A percentile compares a stretch with the other conserved stretches of the same genome.
These are phyloP conservation scores for Sideroxylon spinosum DNA, from an alignment of 179 eudicot genomes.

Conservation along the genomic window DNA sequence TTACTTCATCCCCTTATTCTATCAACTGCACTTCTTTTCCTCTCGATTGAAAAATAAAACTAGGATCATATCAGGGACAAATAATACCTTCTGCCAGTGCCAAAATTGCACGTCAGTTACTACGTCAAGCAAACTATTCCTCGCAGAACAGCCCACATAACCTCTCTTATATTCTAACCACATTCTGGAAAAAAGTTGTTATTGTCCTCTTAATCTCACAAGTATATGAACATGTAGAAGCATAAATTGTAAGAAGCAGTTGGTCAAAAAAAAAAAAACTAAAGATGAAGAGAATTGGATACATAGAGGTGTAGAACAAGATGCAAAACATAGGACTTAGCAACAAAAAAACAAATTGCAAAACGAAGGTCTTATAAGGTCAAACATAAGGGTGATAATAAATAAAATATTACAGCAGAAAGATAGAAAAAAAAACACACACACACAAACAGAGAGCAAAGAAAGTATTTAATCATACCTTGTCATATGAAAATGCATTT, in stretches of 20 bases:
- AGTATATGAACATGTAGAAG: neutral
- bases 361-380: neutral
- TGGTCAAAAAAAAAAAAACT: neutral
- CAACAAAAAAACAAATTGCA: neutral
- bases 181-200: neutral
- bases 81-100: neutral
- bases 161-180: neutral
- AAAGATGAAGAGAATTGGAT: neutral
- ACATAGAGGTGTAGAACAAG: neutral
- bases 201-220: neutral
- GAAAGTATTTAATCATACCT: conserved; percentile 41
- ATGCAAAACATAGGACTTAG: neutral
- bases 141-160: neutral
- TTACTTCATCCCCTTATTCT: too few species aligned
- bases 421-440: too few species aligned
- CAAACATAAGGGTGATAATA: neutral
- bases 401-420: neutral
- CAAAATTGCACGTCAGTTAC: neutral
- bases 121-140: neutral
- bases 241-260: neutral
- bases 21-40: too few species aligned
- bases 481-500: conserved; percentile 95
- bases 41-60: neutral
- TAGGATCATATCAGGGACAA: neutral
- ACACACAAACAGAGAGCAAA: neutral